Conservation (phyloP, 805 yeast species). For the Candida suzukii region DNA sequence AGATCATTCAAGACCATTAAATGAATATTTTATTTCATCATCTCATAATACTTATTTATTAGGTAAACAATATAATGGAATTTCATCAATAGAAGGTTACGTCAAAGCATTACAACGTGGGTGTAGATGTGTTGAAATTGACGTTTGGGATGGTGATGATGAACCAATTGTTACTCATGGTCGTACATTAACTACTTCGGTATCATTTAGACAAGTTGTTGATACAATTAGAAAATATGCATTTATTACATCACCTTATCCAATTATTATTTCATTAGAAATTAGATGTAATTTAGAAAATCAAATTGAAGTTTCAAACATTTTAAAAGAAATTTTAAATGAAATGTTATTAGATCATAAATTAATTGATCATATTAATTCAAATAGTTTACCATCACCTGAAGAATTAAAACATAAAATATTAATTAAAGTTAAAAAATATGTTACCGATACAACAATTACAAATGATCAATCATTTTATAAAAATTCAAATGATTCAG, state of each 20-base stretch:
- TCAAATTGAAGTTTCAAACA: slow-evolving; percentile 52
- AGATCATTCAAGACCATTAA: slow-evolving; percentile 59
- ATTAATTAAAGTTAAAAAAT: slow-evolving; percentile 71
- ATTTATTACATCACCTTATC: slow-evolving; percentile 80
- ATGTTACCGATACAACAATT: slow-evolving; percentile 19
- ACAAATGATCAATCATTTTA: slow-evolving; percentile 1
- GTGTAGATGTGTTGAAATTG: slow-evolving; percentile 91
- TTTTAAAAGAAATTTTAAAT: slow-evolving; percentile 52
- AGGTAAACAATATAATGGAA: slow-evolving; percentile 85
- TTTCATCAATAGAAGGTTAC: slow-evolving; percentile 85
- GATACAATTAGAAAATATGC: slow-evolving; percentile 76
- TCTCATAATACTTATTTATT: slow-evolving; percentile 90
- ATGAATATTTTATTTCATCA: slow-evolving; percentile 83
- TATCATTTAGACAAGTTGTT: slow-evolving; percentile 62
- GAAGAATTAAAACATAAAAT: slow-evolving; percentile 60
- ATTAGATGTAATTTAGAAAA: slow-evolving; percentile 65
- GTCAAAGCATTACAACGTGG: slow-evolving; percentile 83
- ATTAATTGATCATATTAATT: slow-evolving; percentile 18
- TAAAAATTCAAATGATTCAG: slow-evolving; percentile 5
- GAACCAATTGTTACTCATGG: slow-evolving; percentile 94
- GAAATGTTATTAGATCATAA: slow-evolving; percentile 43
- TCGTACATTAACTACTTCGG: slow-evolving; percentile 67
- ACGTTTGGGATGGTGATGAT: slow-evolving; percentile 75
- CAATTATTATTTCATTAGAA: slow-evolving; percentile 81
- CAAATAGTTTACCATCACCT: slow-evolving; percentile 59